Evolutionary conservation across 2,329 filamentous ascomycete genomes (phyloP).

Genomic region (Aureobasidium sp.): DNA sequence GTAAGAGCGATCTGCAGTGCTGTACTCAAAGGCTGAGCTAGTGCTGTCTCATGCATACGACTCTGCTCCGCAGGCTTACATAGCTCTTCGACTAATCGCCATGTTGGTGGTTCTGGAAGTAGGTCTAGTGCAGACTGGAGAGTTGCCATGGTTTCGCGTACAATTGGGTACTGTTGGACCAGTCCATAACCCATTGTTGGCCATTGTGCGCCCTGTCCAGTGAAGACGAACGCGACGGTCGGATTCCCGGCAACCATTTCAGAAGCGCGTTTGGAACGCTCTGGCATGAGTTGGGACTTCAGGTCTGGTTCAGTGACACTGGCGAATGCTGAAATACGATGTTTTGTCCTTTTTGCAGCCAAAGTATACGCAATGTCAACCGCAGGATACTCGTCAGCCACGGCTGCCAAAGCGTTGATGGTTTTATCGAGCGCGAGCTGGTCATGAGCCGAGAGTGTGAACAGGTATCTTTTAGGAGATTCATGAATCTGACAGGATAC

Average conservation of each 20-base stretch:
- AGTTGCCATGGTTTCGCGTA: conserved; percentile 15
- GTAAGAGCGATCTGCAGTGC: conserved; percentile 47
- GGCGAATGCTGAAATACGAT: neutral
- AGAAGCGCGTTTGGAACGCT: neutral
- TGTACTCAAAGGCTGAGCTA: conserved; percentile 46
- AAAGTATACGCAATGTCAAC: neutral
- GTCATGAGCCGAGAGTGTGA: neutral
- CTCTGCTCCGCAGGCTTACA: conserved; percentile 26
- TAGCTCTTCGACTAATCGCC: conserved; percentile 24
- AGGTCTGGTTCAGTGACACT: neutral
- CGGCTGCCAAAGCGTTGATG: neutral
- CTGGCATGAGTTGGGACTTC: neutral
- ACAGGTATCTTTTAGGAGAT: neutral
- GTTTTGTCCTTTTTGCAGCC: neutral
- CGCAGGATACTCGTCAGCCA: neutral
- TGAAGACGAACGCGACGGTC: conserved; percentile 24
- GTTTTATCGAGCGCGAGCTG: neutral
- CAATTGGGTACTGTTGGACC: neutral
- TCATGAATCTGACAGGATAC: neutral
- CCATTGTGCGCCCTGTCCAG: conserved; percentile 32
- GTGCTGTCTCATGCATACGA: conserved; percentile 24
- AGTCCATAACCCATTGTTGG: conserved; percentile 22
- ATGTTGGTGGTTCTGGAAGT: conserved; percentile 18
- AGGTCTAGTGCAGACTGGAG: conserved; percentile 17
- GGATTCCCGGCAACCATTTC: neutral